These are phyloP conservation scores for Nicotiana attenuata DNA, from an alignment of 257 asterid species.

Conservation along the genomic window DNA sequence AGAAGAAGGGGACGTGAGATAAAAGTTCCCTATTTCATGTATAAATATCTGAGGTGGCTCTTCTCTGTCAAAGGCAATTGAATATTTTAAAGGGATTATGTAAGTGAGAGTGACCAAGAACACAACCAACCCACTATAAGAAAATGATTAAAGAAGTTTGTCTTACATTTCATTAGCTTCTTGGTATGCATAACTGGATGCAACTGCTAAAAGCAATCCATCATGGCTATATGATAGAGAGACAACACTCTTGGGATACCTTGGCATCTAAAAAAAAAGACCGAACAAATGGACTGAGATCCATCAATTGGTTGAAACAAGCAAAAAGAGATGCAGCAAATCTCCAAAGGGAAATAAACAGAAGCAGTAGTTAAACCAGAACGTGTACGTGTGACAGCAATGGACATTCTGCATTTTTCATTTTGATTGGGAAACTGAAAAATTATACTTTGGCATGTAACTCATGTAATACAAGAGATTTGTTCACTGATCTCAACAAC, in stretches of 20 bases:
- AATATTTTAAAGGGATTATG: not conserved
- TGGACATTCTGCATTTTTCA: not conserved
- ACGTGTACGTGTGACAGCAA: not conserved
- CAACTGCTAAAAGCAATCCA: slow-evolving; percentile 70
- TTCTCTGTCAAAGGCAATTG: slow-evolving; percentile 45
- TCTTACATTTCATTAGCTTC: slow-evolving; percentile 70
- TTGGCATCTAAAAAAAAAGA: slow-evolving; percentile 46
- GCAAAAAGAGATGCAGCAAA: not conserved
- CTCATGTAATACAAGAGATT: not conserved
- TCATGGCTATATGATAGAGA: slow-evolving; percentile 69
- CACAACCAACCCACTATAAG: not conserved
- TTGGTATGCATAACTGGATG: slow-evolving; percentile 71
- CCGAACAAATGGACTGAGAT: not conserved
- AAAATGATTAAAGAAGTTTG: not conserved
- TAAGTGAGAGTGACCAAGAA: not conserved
- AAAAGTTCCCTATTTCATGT: slow-evolving; percentile 32
- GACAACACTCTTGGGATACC: slow-evolving; percentile 51
- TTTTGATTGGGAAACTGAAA: not conserved
- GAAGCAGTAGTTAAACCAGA: not conserved
- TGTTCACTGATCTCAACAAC: not conserved
- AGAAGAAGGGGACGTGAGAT: slow-evolving; percentile 19
- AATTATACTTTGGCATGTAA: not conserved
- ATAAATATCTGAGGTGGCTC: slow-evolving; percentile 60
- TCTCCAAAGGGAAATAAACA: not conserved
- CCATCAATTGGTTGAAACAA: slow-evolving; percentile 8